Evolutionary conservation across 306 rosid genomes (phyloP), one percentile per base, ranked within the genome.

Genomic region (Ziziphus jujuba): DNA sequence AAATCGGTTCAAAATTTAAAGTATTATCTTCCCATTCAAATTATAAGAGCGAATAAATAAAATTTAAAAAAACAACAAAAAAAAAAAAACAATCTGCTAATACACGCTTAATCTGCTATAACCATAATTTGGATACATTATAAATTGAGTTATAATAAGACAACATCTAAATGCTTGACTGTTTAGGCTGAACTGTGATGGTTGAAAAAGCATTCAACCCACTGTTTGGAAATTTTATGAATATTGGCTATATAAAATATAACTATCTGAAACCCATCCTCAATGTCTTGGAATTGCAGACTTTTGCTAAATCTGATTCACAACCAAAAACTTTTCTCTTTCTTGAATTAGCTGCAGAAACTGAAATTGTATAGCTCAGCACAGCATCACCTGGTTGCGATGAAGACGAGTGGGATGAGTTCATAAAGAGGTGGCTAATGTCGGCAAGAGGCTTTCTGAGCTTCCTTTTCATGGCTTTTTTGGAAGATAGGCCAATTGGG

Each of bases 241-340:
- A 10, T 1, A 8, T 40, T 7, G 3, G 10, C 10, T n/a, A 15
- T 6, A 50, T 2, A 11, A 13, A 24, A 17, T 12, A 59, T 15
- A 50, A 36, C 66, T 79, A 85, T 85, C 81, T 79, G 70, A 82
- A 85, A 52, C 83, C 83, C 62, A 74, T 53, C 51, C 77, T 79
- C 60, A 79, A 59, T 0, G 73, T 17, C 25, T 47, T 55, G 65
- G 59, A 64, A 63, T 13, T 35, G 2, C 7, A 3, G 12, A 47
- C 17, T 21, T 24, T 53, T 7, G 35, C 6, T 9, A 54, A 24
- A 56, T 50, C 9, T 1, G 45, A 6, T 1, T 5, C 13, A 45
- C n/a, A 44, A 44, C 51, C 48, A 7, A 15, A 5, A 9, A 59
- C 38, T 9, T 64, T 61, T 25, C 53, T 72, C 72, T 63, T 71